Conservation (phyloP, 257 asterid genomes). For the Gentiana dahurica region DNA sequence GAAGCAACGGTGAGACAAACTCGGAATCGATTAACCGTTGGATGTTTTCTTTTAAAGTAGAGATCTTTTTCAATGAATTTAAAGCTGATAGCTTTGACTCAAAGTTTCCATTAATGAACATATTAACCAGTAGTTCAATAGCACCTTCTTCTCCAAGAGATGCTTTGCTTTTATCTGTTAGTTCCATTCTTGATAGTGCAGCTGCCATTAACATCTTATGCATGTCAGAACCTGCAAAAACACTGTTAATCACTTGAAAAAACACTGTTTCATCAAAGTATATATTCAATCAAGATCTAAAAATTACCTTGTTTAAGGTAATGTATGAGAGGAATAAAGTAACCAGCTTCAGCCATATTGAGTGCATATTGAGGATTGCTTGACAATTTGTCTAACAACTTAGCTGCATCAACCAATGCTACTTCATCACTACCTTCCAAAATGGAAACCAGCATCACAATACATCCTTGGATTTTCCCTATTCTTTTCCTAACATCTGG, state of each 20-base stretch:
- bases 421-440: conserved; percentile 42
- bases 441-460: conserved; percentile 66
- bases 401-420: conserved; percentile 51
- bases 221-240: conserved; percentile 72
- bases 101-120: conserved; percentile 71
- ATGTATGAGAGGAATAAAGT: conserved; percentile 66
- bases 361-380: conserved; percentile 70
- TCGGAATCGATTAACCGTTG: conserved; percentile 46
- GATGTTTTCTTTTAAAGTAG: conserved; percentile 45
- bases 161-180: conserved; percentile 58
- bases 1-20: conserved; percentile 44
- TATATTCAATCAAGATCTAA: neutral
- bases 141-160: conserved; percentile 64
- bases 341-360: conserved; percentile 96
- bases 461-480: conserved; percentile 71
- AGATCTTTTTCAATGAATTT: conserved; percentile 51
- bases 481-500: conserved; percentile 36
- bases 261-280: neutral
- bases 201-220: conserved; percentile 82
- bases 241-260: neutral
- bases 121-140: conserved; percentile 51
- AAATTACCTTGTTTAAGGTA: conserved; percentile 59
- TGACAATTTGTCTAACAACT: conserved; percentile 48
- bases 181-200: conserved; percentile 63
- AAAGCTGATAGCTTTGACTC: conserved; percentile 71